Evolutionary conservation across 306 rosid genomes (phyloP).

Genomic region (Cucurbita maxima): DNA sequence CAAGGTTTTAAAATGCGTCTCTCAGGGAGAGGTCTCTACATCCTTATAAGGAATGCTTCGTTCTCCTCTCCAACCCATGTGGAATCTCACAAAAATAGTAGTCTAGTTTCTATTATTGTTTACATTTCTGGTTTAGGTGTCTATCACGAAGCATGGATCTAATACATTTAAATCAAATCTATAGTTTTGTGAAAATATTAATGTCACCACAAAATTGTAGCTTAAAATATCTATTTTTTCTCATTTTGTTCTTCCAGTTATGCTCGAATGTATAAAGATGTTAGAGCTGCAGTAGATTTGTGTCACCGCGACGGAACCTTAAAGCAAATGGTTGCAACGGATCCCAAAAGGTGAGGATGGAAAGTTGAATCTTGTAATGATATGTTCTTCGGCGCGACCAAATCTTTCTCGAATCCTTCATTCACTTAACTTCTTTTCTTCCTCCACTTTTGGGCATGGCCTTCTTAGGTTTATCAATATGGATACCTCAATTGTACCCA

Average conservation of each 20-base stretch:
- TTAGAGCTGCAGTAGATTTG: conserved; percentile 96
- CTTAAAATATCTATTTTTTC: neutral
- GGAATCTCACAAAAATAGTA: neutral
- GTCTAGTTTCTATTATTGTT: neutral
- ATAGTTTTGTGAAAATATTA: neutral
- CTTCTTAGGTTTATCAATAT: conserved; percentile 66
- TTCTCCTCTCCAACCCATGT: too few relatives aligned
- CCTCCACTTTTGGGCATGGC: conserved; percentile 2
- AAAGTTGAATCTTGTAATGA: conserved; percentile 1
- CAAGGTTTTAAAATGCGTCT: too few relatives aligned
- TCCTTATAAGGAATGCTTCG: too few relatives aligned
- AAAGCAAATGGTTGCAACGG: conserved; percentile 91
- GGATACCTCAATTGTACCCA: conserved; percentile 65
- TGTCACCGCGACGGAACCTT: conserved; percentile 97
- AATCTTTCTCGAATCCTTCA: neutral
- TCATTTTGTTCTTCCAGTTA: conserved; percentile 35
- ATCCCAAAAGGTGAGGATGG: conserved; percentile 58
- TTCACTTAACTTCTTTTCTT: neutral
- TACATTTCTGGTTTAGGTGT: neutral
- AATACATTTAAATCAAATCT: too few relatives aligned
- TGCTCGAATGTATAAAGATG: conserved; percentile 83
- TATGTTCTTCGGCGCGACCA: neutral
- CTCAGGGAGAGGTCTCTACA: too few relatives aligned
- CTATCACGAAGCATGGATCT: neutral
- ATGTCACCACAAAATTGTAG: neutral